Conservation (phyloP, 306 rosid species). For the Lathyrus aphaca region DNA sequence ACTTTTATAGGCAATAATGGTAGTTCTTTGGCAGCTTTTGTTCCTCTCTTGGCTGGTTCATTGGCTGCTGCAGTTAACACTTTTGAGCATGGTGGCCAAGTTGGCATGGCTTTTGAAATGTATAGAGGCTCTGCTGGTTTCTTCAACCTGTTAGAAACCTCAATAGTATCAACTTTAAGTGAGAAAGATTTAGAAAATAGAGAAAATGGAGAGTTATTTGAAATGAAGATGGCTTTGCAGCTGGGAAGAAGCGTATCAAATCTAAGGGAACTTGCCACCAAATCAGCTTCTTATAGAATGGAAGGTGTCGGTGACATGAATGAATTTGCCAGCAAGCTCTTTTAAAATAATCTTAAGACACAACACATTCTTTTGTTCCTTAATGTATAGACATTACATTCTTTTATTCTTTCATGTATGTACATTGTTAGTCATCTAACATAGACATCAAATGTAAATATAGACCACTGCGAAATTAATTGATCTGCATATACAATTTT, state of each 20-base stretch:
- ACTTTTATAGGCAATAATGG: slow-evolving; percentile 46
- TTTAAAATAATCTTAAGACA: too few relatives aligned
- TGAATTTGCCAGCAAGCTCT: slow-evolving; percentile 58
- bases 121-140: slow-evolving; percentile 61
- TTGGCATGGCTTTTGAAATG: slow-evolving; percentile 80
- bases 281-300: slow-evolving; percentile 48
- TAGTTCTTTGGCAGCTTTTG: slow-evolving; percentile 29
- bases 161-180: slow-evolving; percentile 48
- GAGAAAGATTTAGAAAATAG: slow-evolving; percentile 43
- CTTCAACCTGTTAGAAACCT: slow-evolving; percentile 52
- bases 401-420: too few relatives aligned
- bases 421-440: background rate
- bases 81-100: slow-evolving; percentile 69
- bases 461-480: too few relatives aligned
- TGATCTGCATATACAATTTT: too few relatives aligned
- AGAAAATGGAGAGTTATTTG: slow-evolving; percentile 36
- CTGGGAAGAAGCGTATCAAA: slow-evolving; percentile 35
- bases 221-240: slow-evolving; percentile 33
- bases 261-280: slow-evolving; percentile 47
- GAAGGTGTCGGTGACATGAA: slow-evolving; percentile 48
- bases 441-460: too few relatives aligned
- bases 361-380: too few relatives aligned
- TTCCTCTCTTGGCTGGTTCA: slow-evolving; percentile 62
- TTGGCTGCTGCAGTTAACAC: slow-evolving; percentile 54
- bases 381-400: too few relatives aligned